Conservation (phyloP, 2,329 filamentous ascomycete species). For the Volutella citrinella region DNA sequence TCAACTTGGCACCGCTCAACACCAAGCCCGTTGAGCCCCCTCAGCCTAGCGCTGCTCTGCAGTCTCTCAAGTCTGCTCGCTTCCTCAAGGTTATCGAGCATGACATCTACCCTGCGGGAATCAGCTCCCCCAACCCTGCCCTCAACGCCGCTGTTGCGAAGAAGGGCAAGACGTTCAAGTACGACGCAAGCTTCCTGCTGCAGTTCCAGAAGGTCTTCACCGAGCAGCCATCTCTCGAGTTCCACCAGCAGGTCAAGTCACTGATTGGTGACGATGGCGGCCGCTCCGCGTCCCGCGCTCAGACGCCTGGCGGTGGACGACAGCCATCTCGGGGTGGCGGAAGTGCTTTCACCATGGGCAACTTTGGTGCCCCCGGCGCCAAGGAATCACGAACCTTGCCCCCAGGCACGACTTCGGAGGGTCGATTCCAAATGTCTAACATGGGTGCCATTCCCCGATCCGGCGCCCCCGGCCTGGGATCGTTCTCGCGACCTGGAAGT, state of each 20-base stretch:
- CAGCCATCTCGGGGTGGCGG: conserved; percentile 52
- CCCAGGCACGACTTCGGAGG: conserved; percentile 71
- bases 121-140: conserved; percentile 87
- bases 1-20: conserved; percentile 81
- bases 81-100: conserved; percentile 79
- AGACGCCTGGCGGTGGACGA: conserved; percentile 53
- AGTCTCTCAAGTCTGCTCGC: conserved; percentile 86
- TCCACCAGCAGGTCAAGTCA: conserved; percentile 85
- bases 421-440: conserved; percentile 68
- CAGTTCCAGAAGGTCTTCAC: conserved; percentile 97
- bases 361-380: conserved; percentile 52
- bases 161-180: conserved; percentile 84
- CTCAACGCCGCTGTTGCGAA: conserved; percentile 77
- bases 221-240: conserved; percentile 92
- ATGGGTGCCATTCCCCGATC: conserved; percentile 48
- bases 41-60: conserved; percentile 90
- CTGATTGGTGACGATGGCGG: conserved; percentile 75
- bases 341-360: conserved; percentile 63
- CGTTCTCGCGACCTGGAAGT: conserved; percentile 46
- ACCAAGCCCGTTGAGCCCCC: conserved; percentile 85
- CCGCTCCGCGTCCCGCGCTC: conserved; percentile 52
- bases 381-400: conserved; percentile 57
- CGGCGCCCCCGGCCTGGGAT: conserved; percentile 38
- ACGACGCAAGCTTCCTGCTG: conserved; percentile 90
- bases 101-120: conserved; percentile 76